A percentile compares a stretch with the other conserved stretches of the same genome.
Evolutionary conservation across 106 monocot genomes (phyloP).

Genomic region (Hemerocallis citrina): DNA sequence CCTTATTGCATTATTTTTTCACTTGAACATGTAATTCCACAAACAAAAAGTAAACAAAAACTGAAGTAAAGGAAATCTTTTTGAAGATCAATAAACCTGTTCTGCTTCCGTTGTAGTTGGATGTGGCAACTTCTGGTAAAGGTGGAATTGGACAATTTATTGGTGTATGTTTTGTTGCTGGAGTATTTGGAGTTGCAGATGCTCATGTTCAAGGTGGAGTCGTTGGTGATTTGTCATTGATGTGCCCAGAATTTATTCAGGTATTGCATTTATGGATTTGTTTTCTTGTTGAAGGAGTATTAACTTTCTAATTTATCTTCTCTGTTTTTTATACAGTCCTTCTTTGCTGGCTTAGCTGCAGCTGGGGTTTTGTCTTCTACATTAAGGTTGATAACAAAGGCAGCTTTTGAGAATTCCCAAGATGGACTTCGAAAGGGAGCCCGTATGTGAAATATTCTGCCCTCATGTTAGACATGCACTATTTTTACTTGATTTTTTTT

Average conservation of each 20-base stretch:
- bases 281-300: neutral
- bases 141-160: slow-evolving; percentile 33
- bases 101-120: no score
- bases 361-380: slow-evolving; percentile 44
- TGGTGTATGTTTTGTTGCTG: slow-evolving; percentile 36
- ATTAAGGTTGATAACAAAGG: slow-evolving; percentile 43
- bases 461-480: no score
- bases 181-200: slow-evolving; percentile 46
- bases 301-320: neutral
- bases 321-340: slow-evolving; percentile 24
- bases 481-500: no score
- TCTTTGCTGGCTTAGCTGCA: slow-evolving; percentile 45
- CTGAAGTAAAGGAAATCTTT: no score
- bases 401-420: slow-evolving; percentile 30
- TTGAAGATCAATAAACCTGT: no score
- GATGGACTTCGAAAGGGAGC: slow-evolving; percentile 60
- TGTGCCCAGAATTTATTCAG: slow-evolving; percentile 49
- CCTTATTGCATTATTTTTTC: no score
- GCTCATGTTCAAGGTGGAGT: slow-evolving; percentile 53
- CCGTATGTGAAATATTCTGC: no score
- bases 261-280: neutral
- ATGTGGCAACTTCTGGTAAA: slow-evolving; percentile 42
- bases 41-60: no score
- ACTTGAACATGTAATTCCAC: no score
- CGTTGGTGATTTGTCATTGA: slow-evolving; percentile 46